Base-by-base conservation (phyloP, 176 grass and related monocot species). In the Musa troglodytarum region DNA sequence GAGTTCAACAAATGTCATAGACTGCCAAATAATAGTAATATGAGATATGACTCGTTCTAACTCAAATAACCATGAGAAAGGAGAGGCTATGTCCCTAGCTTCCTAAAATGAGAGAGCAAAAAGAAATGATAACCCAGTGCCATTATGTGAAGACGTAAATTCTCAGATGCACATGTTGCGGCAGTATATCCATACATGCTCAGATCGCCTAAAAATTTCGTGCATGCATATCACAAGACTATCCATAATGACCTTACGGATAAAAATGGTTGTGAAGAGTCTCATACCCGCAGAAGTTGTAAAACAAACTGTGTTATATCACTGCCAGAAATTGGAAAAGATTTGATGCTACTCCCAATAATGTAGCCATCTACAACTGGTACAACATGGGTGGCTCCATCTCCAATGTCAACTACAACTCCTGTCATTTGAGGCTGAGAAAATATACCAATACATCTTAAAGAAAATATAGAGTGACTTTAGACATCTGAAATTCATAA, bases 401-500 rank as follows among this genome's bases (percentile, higher is more conserved):
- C 86, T 80, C 95, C 95, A 64, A 98, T 93, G 80, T 98, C 95
- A 79, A 98, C 88, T 83, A 93, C 90, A 58, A 98, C 95, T 81
- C 95, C 95, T 93, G 95, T 98, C 90, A 93, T 98, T 86, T 93
- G 90, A 94, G 86, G 85, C 95, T 98, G 90, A 91, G 53, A 79
- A 85, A 83, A 83, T 80, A 79, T 84, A 88, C 84, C 74, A 75
- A 75, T 88, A 74, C 82, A 81, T 79, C 24, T 50, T 89, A 83
- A 84, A 90, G 43, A 58, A 82, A 76, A 50, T 50, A 8, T 54
- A 55, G 28, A 10, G 34, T 43, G 34, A 43, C 34, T 43, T 43
- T 43, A 43, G 34, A 4, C 34, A 43, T 43, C 34, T 43, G 34
- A 43, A 43, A 43, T 43, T 43, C 34, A 43, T 43, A 43, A 43